Evolutionary conservation across 768 basidiomycete species (phyloP), one percentile per base, ranked within the genome.

Genomic region (Kwoniella botswanensis): DNA sequence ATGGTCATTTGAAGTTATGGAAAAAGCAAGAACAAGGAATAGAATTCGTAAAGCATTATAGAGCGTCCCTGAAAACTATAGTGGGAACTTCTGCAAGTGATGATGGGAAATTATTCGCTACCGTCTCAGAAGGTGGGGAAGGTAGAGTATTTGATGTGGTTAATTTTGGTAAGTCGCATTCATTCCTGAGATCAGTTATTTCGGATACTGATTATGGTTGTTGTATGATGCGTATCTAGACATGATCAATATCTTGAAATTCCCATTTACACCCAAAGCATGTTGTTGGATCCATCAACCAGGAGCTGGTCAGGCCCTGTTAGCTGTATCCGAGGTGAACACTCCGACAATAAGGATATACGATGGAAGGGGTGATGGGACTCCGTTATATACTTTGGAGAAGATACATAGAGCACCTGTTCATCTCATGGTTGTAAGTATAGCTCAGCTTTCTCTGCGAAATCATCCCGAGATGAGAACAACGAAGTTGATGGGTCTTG

Each of bases 1-100:
- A 98, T 80, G 97, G 97, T 2, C 92, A 94, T 83, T 84, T 98
- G 73, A 99, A 99, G 83, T 84, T 99, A n/a, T 99, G 97, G 97
- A 98, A 97, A 86, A 99, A 99, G 84, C 94, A 97, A 85, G 92
- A 94, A 22, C 67, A 86, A 6, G 96, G 95, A 4, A 94, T 99
- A 78, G 97, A 98, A 85, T 98, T 98, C 77, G 96, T 98, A 70
- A 99, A 99, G 85, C 93, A 95, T 74, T 99, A 96, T 83, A 90
- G 97, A 57, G 94, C 97, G 1, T 95, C 97, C 77, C 86, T 95
- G 22, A 87, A 88, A 26, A 89, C 93, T 10, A 88, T 98, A 26
- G 86, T 89, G 3, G 89, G 88, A 9, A 90, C 98, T 4, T 92
- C 91, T 24, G 92, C 91, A 26, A 95, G 93, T 77, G 90, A 90